Conservation (phyloP, 139 green algal species). For the Gonium pectorale region DNA sequence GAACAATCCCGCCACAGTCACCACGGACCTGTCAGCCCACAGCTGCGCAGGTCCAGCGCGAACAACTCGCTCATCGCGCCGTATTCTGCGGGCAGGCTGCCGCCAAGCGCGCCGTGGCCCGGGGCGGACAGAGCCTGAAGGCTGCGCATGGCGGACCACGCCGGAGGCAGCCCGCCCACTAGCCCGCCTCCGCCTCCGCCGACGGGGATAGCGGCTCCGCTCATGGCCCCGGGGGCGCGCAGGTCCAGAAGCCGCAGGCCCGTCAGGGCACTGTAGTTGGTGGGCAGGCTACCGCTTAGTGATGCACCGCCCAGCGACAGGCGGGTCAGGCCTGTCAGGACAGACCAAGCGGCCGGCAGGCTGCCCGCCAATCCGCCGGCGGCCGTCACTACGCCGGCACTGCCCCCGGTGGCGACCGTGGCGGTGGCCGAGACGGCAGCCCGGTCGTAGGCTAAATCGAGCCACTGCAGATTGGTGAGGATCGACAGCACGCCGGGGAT, state of each 20-base stretch:
- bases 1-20: too few species aligned
- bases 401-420: neutral
- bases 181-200: too few species aligned
- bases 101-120: neutral
- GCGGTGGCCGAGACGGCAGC: neutral
- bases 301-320: neutral
- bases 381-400: conserved; percentile 3
- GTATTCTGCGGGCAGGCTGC: conserved; percentile 3
- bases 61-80: neutral
- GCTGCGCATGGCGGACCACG: neutral
- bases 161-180: neutral
- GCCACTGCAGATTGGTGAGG: neutral
- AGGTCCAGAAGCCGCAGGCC: too few species aligned
- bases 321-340: neutral
- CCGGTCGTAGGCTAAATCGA: conserved; percentile 1
- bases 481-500: neutral
- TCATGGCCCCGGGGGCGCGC: too few species aligned
- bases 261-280: neutral
- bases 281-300: too few species aligned
- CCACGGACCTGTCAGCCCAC: too few species aligned
- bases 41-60: neutral
- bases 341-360: conserved; percentile 33
- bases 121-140: neutral
- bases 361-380: conserved; percentile 3
- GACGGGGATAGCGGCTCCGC: too few species aligned